Conservation (phyloP, 106 monocot species). For the Cymbidium sinense region DNA sequence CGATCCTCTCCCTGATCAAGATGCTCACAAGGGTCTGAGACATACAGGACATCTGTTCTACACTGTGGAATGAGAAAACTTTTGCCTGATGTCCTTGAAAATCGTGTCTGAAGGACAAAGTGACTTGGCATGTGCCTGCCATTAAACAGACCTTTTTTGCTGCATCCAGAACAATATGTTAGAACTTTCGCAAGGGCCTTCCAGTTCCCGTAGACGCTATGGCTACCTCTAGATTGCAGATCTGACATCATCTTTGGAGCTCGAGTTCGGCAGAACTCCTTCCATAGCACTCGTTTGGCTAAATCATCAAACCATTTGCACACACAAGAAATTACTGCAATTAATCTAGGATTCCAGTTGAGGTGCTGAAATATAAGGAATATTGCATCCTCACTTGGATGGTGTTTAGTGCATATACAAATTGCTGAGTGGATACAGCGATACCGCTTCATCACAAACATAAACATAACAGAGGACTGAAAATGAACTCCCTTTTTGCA, state of each 20-base stretch:
- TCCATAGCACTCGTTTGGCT: slow-evolving; percentile 81
- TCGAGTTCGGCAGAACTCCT: slow-evolving; percentile 79
- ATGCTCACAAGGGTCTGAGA: slow-evolving; percentile 94
- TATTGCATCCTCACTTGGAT: slow-evolving; percentile 71
- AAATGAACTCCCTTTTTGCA: background rate
- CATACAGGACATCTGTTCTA: slow-evolving; percentile 77
- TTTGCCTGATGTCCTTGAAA: slow-evolving; percentile 92
- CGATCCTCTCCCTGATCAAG: slow-evolving; percentile 92
- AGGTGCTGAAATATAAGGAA: slow-evolving; percentile 76
- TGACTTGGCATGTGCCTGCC: slow-evolving; percentile 63
- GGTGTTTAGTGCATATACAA: slow-evolving; percentile 75
- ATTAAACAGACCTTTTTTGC: slow-evolving; percentile 52
- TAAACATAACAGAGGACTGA: background rate
- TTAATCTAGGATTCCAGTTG: slow-evolving; percentile 89
- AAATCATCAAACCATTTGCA: slow-evolving; percentile 99
- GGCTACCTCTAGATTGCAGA: slow-evolving; percentile 78
- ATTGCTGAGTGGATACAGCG: slow-evolving; percentile 80
- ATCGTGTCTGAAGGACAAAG: slow-evolving; percentile 77
- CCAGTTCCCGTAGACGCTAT: slow-evolving; percentile 94
- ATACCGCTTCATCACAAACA: slow-evolving; percentile 73
- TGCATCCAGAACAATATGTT: slow-evolving; percentile 75
- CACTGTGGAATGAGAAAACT: slow-evolving; percentile 82
- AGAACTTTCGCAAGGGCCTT: slow-evolving; percentile 91
- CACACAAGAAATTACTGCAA: slow-evolving; percentile 74
- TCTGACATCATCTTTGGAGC: slow-evolving; percentile 98